These are phyloP conservation scores for Talaromyces sp. DNA, from an alignment of 2,329 filamentous ascomycete genomes.

Conservation along the genomic window DNA sequence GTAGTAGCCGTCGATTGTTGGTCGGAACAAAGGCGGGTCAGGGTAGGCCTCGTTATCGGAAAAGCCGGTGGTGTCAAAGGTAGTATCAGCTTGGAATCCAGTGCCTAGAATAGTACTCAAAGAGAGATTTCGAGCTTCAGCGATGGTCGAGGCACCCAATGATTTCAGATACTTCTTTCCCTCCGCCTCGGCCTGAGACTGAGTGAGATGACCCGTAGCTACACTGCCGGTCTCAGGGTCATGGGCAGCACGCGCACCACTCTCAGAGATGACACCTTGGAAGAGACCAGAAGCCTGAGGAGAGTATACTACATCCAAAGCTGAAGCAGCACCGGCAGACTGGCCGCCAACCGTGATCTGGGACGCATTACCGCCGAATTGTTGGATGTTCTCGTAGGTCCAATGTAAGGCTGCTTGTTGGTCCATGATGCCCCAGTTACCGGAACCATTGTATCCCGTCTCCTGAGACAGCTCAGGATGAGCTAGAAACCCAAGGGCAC, in stretches of 20 bases:
- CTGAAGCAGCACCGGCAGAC: constrained; percentile 34
- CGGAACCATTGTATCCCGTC: constrained; percentile 30
- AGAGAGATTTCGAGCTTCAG: constrained; percentile 34
- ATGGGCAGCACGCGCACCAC: constrained; percentile 33
- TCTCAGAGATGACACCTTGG: constrained; percentile 35
- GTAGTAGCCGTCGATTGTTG: constrained; percentile 32
- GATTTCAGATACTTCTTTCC: constrained; percentile 39
- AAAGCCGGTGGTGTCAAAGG: constrained; percentile 13
- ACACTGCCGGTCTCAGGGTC: constrained; percentile 32
- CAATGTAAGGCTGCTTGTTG: constrained; percentile 26
- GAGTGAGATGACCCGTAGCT: constrained; percentile 30
- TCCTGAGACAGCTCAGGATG: constrained; percentile 29
- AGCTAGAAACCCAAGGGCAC: constrained; percentile 36
- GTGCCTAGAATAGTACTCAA: constrained; percentile 38
- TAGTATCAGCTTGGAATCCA: constrained; percentile 20
- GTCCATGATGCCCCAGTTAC: constrained; percentile 33
- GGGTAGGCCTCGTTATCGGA: background rate
- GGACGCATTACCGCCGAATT: constrained; percentile 27
- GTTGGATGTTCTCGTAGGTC: constrained; percentile 24
- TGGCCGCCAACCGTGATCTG: constrained; percentile 34
- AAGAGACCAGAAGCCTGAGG: constrained; percentile 28
- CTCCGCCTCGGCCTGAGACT: constrained; percentile 22
- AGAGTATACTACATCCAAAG: constrained; percentile 27
- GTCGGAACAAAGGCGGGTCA: constrained; percentile 1
- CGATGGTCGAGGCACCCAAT: constrained; percentile 38